phyloP scores from a whole-genome alignment of 2,329 filamentous ascomycete species.

The Periconia sp. region DNA sequence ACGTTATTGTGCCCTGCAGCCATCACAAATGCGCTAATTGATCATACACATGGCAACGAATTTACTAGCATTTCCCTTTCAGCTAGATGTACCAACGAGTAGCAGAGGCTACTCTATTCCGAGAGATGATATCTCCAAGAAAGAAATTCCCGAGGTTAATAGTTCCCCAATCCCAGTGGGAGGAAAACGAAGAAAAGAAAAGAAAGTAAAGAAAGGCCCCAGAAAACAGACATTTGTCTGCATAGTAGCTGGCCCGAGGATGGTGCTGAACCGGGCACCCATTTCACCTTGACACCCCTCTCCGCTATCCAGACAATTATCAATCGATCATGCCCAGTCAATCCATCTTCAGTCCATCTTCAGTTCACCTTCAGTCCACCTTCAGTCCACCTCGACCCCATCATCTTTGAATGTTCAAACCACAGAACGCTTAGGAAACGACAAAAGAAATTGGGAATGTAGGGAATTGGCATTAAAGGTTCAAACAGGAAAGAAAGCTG shows the following conservation, averaged over 20 bases:
- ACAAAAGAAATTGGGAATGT: conserved; percentile 7
- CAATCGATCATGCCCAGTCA: too few relatives aligned
- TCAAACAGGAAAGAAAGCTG: conserved; percentile 4
- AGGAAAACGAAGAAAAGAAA: not conserved
- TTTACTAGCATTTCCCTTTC: not conserved
- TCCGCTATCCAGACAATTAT: not conserved
- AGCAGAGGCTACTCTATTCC: not conserved
- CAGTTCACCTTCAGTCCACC: too few relatives aligned
- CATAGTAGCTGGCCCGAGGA: too few relatives aligned
- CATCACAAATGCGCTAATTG: not conserved
- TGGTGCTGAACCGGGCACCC: not conserved
- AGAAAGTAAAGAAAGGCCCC: not conserved
- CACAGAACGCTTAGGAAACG: not conserved
- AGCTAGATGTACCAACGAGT: not conserved
- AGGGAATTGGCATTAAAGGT: conserved; percentile 21
- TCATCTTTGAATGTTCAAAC: not conserved
- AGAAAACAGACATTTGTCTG: not conserved
- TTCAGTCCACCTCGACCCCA: not conserved
- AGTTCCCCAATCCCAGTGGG: not conserved
- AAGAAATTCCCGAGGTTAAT: not conserved
- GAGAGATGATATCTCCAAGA: not conserved
- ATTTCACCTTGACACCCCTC: not conserved
- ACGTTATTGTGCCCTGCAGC: not conserved
- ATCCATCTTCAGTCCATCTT: not conserved
- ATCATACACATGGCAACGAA: not conserved